Evolutionary conservation across 164 flowering plant species (phyloP).

Genomic region (Annona squamosa): DNA sequence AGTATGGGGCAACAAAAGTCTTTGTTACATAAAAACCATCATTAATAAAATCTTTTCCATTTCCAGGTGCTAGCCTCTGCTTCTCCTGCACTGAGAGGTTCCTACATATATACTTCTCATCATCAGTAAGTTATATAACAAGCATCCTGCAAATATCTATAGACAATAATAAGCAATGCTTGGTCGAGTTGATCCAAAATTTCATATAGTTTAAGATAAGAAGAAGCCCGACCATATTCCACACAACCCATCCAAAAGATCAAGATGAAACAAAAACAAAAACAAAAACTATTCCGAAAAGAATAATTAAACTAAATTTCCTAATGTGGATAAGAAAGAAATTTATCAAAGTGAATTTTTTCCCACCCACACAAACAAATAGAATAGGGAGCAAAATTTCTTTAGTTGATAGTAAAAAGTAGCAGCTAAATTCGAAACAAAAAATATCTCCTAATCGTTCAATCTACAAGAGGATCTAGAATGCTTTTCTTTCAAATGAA

Average conservation of each 20-base stretch:
- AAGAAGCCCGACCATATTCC: background rate
- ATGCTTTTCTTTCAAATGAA: too few relatives aligned
- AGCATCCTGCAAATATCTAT: constrained; percentile 92
- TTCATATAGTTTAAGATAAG: background rate
- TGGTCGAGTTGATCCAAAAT: background rate
- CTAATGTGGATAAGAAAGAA: too few relatives aligned
- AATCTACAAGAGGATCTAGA: too few relatives aligned
- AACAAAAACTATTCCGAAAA: too few relatives aligned
- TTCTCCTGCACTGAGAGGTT: constrained; percentile 83
- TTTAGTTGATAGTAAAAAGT: too few relatives aligned
- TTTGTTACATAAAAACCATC: constrained; percentile 89
- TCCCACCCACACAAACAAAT: too few relatives aligned
- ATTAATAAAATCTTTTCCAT: constrained; percentile 95
- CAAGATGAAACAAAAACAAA: too few relatives aligned
- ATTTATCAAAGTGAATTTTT: too few relatives aligned
- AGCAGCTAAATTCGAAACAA: too few relatives aligned
- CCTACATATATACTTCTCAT: constrained; percentile 97
- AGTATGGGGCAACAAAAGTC: constrained; percentile 85
- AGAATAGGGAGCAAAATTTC: too few relatives aligned
- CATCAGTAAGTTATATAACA: constrained; percentile 97
- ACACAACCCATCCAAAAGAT: background rate
- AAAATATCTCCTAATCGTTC: too few relatives aligned
- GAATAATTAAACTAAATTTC: too few relatives aligned
- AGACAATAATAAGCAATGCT: constrained; percentile 4
- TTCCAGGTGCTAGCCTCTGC: constrained; percentile 85